A percentile compares a stretch with the other conserved stretches of the same genome.
phyloP scores from a whole-genome alignment of 257 asterid genomes.

The Fraxinus quadrangulata region DNA sequence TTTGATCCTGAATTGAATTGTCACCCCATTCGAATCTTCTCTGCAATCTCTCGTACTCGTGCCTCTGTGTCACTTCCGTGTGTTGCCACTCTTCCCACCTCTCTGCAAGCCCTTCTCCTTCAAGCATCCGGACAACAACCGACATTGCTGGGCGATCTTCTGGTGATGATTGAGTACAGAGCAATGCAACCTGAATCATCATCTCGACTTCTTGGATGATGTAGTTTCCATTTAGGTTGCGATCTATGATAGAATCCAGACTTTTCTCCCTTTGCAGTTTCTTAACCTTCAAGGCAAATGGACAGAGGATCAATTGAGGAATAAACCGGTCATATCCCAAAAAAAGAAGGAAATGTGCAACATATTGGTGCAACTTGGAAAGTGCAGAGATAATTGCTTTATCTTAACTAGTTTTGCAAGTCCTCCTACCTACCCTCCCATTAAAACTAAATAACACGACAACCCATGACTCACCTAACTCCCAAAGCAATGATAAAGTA shows the following conservation, averaged over 20 bases:
- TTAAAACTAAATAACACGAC: neutral
- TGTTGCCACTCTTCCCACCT: slow-evolving; percentile 93
- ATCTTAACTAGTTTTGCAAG: neutral
- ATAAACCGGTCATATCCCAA: neutral
- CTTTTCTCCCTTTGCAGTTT: slow-evolving; percentile 80
- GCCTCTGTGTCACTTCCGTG: slow-evolving; percentile 65
- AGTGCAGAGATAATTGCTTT: neutral
- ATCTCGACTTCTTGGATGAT: slow-evolving; percentile 79
- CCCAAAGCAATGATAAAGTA: neutral
- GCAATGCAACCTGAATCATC: slow-evolving; percentile 93
- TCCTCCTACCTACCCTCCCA: neutral
- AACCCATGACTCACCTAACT: neutral
- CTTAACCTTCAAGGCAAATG: slow-evolving; percentile 55
- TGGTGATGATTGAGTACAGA: slow-evolving; percentile 82
- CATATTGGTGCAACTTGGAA: neutral
- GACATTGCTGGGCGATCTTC: slow-evolving; percentile 98
- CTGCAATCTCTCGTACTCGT: slow-evolving; percentile 73
- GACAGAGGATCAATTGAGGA: neutral
- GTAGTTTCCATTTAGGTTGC: slow-evolving; percentile 53
- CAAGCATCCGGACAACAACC: slow-evolving; percentile 87
- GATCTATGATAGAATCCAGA: slow-evolving; percentile 73
- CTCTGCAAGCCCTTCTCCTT: slow-evolving; percentile 93
- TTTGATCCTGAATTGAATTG: slow-evolving; percentile 65
- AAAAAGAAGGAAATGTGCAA: neutral
- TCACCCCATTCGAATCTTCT: slow-evolving; percentile 89